Conservation (phyloP, 148 eudicot species). For the Vaccinium myrtillus region DNA sequence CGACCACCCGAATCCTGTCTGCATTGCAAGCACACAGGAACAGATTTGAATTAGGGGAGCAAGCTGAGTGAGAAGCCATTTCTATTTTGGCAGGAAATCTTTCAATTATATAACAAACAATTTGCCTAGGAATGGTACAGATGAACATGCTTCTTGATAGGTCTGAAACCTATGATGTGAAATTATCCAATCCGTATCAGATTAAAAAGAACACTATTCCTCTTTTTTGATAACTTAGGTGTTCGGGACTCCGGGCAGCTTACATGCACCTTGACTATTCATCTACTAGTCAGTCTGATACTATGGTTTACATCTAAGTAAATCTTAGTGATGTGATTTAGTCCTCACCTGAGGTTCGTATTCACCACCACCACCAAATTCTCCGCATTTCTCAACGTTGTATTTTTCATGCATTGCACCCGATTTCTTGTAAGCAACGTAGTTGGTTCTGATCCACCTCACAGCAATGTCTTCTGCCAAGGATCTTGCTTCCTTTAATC, state of each 20-base stretch:
- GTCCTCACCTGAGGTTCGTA: slow-evolving; percentile 76
- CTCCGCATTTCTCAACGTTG: slow-evolving; percentile 74
- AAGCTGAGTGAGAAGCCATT: not conserved
- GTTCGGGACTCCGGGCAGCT: no score
- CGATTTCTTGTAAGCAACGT: slow-evolving; percentile 65
- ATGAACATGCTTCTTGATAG: not conserved
- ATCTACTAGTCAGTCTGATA: not conserved
- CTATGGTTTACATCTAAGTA: accelerated
- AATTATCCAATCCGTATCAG: not conserved
- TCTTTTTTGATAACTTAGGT: not conserved
- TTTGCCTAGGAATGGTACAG: not conserved
- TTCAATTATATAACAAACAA: not conserved
- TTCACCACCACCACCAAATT: slow-evolving; percentile 88
- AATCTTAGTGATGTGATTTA: not conserved
- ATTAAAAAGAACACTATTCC: not conserved
- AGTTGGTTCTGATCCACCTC: slow-evolving; percentile 79
- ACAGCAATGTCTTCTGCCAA: slow-evolving; percentile 73
- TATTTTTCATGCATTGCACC: slow-evolving; percentile 91
- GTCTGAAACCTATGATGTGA: not conserved
- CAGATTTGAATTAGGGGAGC: not conserved
- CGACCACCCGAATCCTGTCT: slow-evolving; percentile 96
- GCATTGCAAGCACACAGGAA: slow-evolving; percentile 11
- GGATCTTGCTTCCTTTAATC: slow-evolving; percentile 49
- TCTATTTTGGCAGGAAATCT: not conserved
- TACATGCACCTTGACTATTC: not conserved